A percentile compares a stretch with the other conserved stretches of the same genome.
Conservation (phyloP, 192 early-diverging fungal species). For the Podila epicladia region DNA sequence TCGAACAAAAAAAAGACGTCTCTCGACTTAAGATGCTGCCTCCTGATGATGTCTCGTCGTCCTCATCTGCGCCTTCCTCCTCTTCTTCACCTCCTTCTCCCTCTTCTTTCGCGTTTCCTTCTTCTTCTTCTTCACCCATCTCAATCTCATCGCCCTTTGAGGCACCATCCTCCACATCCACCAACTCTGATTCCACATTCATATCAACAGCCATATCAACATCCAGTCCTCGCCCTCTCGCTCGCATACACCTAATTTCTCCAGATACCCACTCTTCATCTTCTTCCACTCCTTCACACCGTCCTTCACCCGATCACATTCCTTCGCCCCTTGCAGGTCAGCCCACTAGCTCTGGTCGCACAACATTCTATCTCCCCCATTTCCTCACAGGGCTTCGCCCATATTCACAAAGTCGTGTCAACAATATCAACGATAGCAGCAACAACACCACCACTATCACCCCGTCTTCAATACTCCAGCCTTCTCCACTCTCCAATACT, state of each 20-base stretch:
- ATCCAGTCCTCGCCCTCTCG: background rate
- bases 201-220: background rate
- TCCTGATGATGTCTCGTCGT: constrained; percentile 24
- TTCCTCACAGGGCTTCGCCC: constrained; percentile 8
- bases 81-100: constrained; percentile 12
- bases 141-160: constrained; percentile 7
- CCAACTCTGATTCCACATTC: constrained; percentile 3
- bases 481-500: background rate
- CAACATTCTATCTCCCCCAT: constrained; percentile 10
- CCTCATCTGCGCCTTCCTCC: constrained; percentile 17
- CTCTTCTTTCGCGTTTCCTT: background rate
- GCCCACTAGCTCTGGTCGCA: constrained; percentile 3
- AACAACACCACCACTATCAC: background rate
- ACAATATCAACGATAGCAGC: background rate
- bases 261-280: constrained; percentile 1
- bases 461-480: background rate
- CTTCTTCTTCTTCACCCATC: constrained; percentile 10
- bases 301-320: background rate
- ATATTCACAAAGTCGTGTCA: background rate
- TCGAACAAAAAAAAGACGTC: constrained; percentile 1
- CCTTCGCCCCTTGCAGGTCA: constrained; percentile 9
- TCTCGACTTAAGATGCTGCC: constrained; percentile 13
- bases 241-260: no score
- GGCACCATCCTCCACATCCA: background rate
- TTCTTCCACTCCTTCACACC: background rate